Conservation (phyloP, 192 early-diverging fungal genomes). For the Neocallimastix lanati region DNA sequence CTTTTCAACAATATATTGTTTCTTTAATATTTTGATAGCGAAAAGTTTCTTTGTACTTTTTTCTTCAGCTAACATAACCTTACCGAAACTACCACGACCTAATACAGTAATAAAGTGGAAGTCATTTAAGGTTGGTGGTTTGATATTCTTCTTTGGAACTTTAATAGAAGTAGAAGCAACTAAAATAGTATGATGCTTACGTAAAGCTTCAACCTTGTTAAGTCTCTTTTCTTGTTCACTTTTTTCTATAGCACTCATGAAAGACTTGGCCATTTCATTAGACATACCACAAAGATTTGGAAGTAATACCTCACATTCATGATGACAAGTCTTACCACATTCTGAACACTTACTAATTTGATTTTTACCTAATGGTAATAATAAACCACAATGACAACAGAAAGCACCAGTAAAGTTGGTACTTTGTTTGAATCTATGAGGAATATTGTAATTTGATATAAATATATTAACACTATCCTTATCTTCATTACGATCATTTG, state of each 20-base stretch:
- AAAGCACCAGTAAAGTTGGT: slow-evolving; percentile 54
- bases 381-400: slow-evolving; percentile 95
- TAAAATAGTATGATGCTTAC: slow-evolving; percentile 9
- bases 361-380: slow-evolving; percentile 74
- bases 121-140: slow-evolving; percentile 46
- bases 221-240: slow-evolving; percentile 12
- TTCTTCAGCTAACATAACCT: slow-evolving; percentile 96
- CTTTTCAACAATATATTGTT: slow-evolving; percentile 94
- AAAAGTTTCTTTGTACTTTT: slow-evolving; percentile 59
- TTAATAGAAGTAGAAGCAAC: slow-evolving; percentile 5
- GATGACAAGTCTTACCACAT: slow-evolving; percentile 66
- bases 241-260: slow-evolving; percentile 64
- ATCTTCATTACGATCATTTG: slow-evolving; percentile 1
- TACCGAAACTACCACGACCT: slow-evolving; percentile 97
- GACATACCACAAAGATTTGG: slow-evolving; percentile 87
- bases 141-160: slow-evolving; percentile 6
- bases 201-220: slow-evolving; percentile 1
- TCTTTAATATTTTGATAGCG: slow-evolving; percentile 97
- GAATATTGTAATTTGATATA: slow-evolving; percentile 72
- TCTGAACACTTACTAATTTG: slow-evolving; percentile 39
- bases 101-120: slow-evolving; percentile 88
- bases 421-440: slow-evolving; percentile 81
- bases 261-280: slow-evolving; percentile 69
- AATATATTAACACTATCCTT: neutral
- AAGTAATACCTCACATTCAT: slow-evolving; percentile 62